A percentile compares a stretch with the other conserved stretches of the same genome.
Evolutionary conservation across 176 grass and related monocot species (phyloP).

Genomic region (Paspalum notatum): DNA sequence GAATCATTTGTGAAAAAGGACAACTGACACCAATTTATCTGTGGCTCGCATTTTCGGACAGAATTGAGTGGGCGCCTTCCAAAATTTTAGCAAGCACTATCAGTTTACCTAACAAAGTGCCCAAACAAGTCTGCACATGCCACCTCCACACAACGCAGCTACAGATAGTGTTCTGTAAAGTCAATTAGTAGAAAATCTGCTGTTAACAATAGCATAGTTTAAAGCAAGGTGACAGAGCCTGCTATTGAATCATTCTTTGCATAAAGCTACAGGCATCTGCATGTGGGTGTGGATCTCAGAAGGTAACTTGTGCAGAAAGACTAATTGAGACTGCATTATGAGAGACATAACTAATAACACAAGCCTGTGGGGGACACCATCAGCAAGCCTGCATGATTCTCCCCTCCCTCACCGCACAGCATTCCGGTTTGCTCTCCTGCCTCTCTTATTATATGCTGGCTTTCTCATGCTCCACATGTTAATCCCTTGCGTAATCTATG

Average conservation of each 20-base stretch:
- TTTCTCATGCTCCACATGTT: background rate
- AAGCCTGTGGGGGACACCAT: constrained; percentile 55
- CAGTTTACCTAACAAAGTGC: constrained; percentile 25
- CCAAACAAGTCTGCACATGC: constrained; percentile 12
- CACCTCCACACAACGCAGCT: constrained; percentile 33
- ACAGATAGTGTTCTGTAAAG: constrained; percentile 39
- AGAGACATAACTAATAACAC: constrained; percentile 20
- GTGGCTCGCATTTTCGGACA: background rate
- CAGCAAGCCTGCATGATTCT: constrained; percentile 57
- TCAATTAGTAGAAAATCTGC: constrained; percentile 44
- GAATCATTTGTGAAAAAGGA: constrained; percentile 20
- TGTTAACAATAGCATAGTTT: constrained; percentile 28
- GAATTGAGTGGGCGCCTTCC: background rate
- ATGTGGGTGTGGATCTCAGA: constrained; percentile 76
- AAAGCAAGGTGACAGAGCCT: constrained; percentile 26
- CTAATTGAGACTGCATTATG: constrained; percentile 58
- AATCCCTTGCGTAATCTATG: constrained; percentile 16
- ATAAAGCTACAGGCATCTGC: constrained; percentile 54
- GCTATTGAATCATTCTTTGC: constrained; percentile 48
- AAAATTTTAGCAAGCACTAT: constrained; percentile 31
- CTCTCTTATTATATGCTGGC: constrained; percentile 11
- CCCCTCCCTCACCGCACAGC: constrained; percentile 23
- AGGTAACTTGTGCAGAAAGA: constrained; percentile 67
- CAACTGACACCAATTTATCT: background rate
- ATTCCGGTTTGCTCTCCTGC: constrained; percentile 37